Evolutionary conservation across 441 rosid genomes (phyloP), one percentile per base, ranked within the genome.

Genomic region (Iberis amara): DNA sequence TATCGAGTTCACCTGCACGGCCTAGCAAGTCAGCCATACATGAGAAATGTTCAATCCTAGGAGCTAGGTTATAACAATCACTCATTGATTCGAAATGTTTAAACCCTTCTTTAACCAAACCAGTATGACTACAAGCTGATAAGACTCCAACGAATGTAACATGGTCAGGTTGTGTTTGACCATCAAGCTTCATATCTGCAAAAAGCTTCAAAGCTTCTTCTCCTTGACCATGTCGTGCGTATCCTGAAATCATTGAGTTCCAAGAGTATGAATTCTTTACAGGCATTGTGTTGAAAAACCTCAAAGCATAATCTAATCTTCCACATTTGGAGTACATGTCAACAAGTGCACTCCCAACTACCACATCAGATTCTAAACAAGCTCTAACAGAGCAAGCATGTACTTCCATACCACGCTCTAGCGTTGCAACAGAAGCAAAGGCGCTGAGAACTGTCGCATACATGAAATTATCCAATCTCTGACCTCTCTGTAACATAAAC

Each of bases 281-380:
- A 2, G 77, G 86, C 97, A 86, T 89, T 52, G 53, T 46, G 46
- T 72, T 42, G 51, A 89, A 89, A 64, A 82, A 80, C 39, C 79
- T 76, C 27, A 80, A 80, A 38, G 97, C 95, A 62, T 89, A 86
- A 61, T 86, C 90, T 68, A 82, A 64, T 76, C 90, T 82, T 36
- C 97, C 95, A 63, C 97, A 83, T 66, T 86, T 89, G 11, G 97
- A 70, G 57, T 89, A 89, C 97, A 89, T 89, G 68, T 89, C 97
- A 21, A 89, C 70, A 47, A 86, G 70, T 11, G 96, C 96, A 71
- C 96, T 89, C 39, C 96, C 97, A 55, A 89, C 81, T 5, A 89
- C 95, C 32, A 89, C 94, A 68, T 89, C 96, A 6, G 70, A 65
- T 67, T 82, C 89, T 64, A 89, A 71, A 66, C 78, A 69, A 54